A percentile compares a stretch with the other conserved stretches of the same genome.
These are phyloP conservation scores for Penicillium brasilianum DNA, from an alignment of 2,329 filamentous ascomycete species.

Conservation along the genomic window DNA sequence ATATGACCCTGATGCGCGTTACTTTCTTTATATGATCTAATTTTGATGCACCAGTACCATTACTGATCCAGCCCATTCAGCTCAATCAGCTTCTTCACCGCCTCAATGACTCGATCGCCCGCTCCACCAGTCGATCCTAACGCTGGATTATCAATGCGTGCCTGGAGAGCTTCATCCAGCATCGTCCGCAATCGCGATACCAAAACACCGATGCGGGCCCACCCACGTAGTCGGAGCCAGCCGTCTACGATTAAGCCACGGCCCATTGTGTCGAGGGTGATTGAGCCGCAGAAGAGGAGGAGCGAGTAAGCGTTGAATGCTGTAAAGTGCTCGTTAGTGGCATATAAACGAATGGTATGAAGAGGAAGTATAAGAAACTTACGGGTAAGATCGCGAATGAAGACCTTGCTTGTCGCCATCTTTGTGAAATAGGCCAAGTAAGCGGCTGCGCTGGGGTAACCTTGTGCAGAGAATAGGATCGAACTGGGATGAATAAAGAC, in stretches of 20 bases:
- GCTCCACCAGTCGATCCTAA: conserved; percentile 55
- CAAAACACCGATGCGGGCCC: conserved; percentile 92
- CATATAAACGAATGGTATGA: conserved; percentile 8
- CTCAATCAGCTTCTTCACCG: conserved; percentile 82
- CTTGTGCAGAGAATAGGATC: conserved; percentile 81
- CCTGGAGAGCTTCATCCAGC: conserved; percentile 82
- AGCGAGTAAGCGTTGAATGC: conserved; percentile 87
- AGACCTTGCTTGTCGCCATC: conserved; percentile 90
- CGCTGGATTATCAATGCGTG: conserved; percentile 77
- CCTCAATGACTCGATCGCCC: conserved; percentile 65
- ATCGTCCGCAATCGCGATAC: conserved; percentile 81
- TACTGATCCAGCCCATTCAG: conserved; percentile 79
- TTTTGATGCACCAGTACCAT: conserved; percentile 7
- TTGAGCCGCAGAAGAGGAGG: conserved; percentile 83
- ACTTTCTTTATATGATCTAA: neutral
- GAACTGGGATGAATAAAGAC: conserved; percentile 94
- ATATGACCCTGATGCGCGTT: neutral
- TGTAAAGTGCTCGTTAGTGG: conserved; percentile 22
- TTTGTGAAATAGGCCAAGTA: conserved; percentile 92
- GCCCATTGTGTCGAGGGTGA: conserved; percentile 84
- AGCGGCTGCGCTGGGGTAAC: conserved; percentile 72
- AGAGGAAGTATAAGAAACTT: conserved; percentile 45
- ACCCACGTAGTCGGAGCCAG: conserved; percentile 84
- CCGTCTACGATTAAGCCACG: conserved; percentile 88
- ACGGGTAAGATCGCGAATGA: conserved; percentile 89